phyloP scores from a whole-genome alignment of 352 stramenopile genomes.

The Globisporangium spinosum region DNA sequence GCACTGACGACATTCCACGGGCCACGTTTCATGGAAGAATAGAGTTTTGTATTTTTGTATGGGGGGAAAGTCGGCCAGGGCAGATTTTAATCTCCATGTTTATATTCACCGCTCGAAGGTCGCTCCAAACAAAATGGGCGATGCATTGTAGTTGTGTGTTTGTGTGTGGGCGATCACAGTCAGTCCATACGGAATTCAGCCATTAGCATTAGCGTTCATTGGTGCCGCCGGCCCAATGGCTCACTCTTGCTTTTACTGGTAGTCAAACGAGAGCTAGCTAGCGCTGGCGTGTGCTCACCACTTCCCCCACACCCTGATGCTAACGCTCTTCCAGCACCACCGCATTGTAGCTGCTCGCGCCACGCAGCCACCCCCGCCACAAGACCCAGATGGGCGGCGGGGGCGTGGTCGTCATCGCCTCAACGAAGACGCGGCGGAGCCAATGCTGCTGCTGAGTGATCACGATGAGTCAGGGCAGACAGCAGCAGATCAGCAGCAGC shows the following conservation, averaged over 20 bases:
- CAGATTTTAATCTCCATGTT: too few relatives aligned
- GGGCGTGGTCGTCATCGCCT: not conserved
- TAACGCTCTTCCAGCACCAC: constrained; percentile 10
- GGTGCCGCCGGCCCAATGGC: too few relatives aligned
- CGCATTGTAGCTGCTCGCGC: not conserved
- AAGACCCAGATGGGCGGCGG: not conserved
- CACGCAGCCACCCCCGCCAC: not conserved
- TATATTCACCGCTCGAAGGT: too few relatives aligned
- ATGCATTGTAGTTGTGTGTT: too few relatives aligned
- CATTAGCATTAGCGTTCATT: too few relatives aligned
- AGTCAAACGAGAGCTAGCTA: not conserved
- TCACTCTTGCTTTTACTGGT: not conserved
- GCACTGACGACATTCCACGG: not conserved
- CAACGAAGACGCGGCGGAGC: not conserved
- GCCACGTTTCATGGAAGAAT: too few relatives aligned
- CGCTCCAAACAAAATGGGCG: too few relatives aligned
- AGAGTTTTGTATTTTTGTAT: too few relatives aligned
- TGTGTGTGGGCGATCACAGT: too few relatives aligned
- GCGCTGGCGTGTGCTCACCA: not conserved
- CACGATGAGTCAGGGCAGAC: not conserved
- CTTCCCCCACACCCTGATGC: not conserved
- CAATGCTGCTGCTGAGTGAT: not conserved
- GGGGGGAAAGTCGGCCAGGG: too few relatives aligned
- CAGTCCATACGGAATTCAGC: too few relatives aligned
- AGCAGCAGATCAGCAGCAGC: not conserved